Conservation (phyloP, 495 filamentous ascomycete species). For the Amniculicola lignicola region DNA sequence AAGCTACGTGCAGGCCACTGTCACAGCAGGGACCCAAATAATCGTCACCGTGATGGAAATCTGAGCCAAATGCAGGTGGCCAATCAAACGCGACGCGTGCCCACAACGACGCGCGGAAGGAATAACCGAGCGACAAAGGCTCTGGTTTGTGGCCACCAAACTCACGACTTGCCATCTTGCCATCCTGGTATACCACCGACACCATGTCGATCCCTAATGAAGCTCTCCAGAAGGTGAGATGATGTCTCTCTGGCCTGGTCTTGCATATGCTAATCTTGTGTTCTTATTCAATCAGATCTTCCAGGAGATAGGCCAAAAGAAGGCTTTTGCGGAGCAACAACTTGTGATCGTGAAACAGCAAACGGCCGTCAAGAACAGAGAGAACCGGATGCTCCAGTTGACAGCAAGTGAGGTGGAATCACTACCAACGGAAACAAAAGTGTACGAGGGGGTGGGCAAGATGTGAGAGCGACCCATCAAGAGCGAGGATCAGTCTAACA, state of each 20-base stretch:
- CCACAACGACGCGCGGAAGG: background rate
- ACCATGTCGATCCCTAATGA: conserved; percentile 95
- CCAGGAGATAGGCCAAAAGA: conserved; percentile 89
- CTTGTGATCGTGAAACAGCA: conserved; percentile 83
- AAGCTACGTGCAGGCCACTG: no score
- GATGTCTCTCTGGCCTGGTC: background rate
- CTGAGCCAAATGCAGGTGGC: background rate
- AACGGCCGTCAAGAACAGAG: conserved; percentile 80
- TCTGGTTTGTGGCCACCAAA: no score
- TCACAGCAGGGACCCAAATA: no score
- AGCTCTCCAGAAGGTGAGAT: conserved; percentile 82
- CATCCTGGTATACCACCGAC: no score
- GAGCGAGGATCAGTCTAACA: conserved; percentile 6
- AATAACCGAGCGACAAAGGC: background rate
- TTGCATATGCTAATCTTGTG: conserved; percentile 2
- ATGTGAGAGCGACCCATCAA: conserved; percentile 60
- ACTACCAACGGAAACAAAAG: conserved; percentile 72
- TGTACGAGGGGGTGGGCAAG: conserved; percentile 95
- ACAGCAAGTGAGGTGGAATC: conserved; percentile 77
- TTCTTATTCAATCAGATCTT: conserved; percentile 63
- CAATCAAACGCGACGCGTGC: background rate
- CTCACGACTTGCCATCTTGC: no score
- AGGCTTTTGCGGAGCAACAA: conserved; percentile 83
- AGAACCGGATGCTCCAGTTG: conserved; percentile 82
- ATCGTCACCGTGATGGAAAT: no score